Evolutionary conservation across 2,329 filamentous ascomycete species (phyloP), one percentile per base, ranked within the genome.

Genomic region (Fusarium begoniae): DNA sequence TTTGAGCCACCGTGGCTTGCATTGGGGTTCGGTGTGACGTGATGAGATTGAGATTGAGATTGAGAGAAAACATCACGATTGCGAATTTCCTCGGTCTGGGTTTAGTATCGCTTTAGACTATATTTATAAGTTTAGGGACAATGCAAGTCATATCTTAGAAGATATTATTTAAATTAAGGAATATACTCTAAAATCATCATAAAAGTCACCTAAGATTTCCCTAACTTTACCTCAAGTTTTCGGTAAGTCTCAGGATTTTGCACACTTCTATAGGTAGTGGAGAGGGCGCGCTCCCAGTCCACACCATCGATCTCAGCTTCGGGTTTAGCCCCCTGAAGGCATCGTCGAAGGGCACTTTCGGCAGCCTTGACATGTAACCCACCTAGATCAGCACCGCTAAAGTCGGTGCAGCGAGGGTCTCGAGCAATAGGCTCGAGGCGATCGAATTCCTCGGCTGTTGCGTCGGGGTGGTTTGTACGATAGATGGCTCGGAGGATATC

Each of bases 401-500:
- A 98, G 30, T 93, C 90, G 15, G 89, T 86, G 80, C 95, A 98
- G 17, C 90, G 85, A 14, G 79, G 67, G 65, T 92, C 91, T 38
- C 89, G 85, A 0, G 94, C 96, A 9, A 98, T 86, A 7, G 83
- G 82, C 7, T 89, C 89, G 3, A 96, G 83, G 3, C 85, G 83
- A 0, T 88, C 85, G 17, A 85, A 81, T 60, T 87, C 88, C 9
- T 88, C 84, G 14, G 90, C 66, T 3, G 72, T 69, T 20, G 78
- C 78, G 15, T 79, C 71, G 17, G 80, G 73, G 55, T 82, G 80
- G n/a, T 77, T 78, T 51, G 86, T 89, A 65, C 83, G 83, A 77
- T 88, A 90, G 32, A 91, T 84, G 37, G 95, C 94, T 63, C 88
- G 88, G 28, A 99, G 86, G 70, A 99, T 99, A 64, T 97, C 94